Base-by-base conservation (phyloP, 371 early-diverging fungal genomes). In the Nosema muscidifuracis region DNA sequence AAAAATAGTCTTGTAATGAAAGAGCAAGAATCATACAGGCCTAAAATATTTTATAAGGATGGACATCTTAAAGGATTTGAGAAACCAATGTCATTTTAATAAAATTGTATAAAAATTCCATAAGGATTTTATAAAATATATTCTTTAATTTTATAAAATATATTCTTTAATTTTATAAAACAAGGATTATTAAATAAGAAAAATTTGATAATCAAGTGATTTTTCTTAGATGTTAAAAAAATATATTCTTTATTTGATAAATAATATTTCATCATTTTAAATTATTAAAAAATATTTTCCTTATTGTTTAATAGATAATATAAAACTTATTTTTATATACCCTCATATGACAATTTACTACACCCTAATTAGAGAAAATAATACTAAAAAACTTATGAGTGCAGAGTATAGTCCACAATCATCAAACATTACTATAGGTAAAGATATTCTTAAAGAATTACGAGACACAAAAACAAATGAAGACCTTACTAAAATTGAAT, bases 1-100 rank as follows among this genome's bases (percentile, higher is more conserved):
- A 85, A 87, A 60, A 90, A 90, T 69, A 90, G 90, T 47, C 44
- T 38, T 50, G 68, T 84, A 13, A 77, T 83, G 77, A 12, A 47
- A n/a, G 73, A 76, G 53, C 31, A 71, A 33, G 51, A 58, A 24
- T 31, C 15, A 22, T 81, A 55, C 56, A 56, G 77, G 42, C 80
- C 80, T 31, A 77, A 80, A 47, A n/a, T 81, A 13, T 80, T 79
- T 51, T 62, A 80, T 58, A 56, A 55, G n/a, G 20, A 65, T 26
- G 81, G 79, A 28, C 56, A 66, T 42, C 18, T 44, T 9, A 62
- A 65, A 61, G 81, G 79, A 28, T 18, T 30, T 0, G 80, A 80
- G 34, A 7, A 18, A 15, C 2, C 13, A 47, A 47, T 47, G 47
- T 38, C n/a, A n/a, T 50, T 30, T 65, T 34, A 7, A 47, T 34